Evolutionary conservation across 23 red algal species (phyloP).

Genomic region (Gracilariopsis chorda): DNA sequence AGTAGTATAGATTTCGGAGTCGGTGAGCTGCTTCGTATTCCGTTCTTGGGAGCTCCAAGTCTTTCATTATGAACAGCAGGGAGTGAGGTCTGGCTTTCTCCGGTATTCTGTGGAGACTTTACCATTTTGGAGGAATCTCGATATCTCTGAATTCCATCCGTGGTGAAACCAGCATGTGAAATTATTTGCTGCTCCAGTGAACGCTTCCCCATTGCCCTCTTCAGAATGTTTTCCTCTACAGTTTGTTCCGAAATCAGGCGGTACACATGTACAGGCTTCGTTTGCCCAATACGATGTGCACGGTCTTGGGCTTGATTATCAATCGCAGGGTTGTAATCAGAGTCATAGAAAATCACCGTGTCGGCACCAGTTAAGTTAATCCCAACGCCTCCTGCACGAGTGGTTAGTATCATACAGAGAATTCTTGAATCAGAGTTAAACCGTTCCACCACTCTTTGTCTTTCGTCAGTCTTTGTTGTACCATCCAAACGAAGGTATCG

Average conservation of each 20-base stretch:
- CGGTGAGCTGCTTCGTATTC: not conserved
- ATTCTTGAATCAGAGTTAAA: constrained; percentile 87
- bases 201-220: constrained; percentile 76
- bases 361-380: constrained; percentile 95
- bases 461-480: constrained; percentile 78
- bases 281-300: constrained; percentile 96
- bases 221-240: constrained; percentile 94
- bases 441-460: constrained; percentile 80
- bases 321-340: constrained; percentile 96
- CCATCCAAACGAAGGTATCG: constrained; percentile 93
- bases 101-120: not conserved
- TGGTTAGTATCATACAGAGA: constrained; percentile 91
- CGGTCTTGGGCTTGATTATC: constrained; percentile 98
- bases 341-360: constrained; percentile 95
- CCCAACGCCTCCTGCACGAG: constrained; percentile 86
- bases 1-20: not conserved
- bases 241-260: constrained; percentile 84
- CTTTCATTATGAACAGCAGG: not conserved
- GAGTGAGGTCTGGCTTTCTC: not conserved
- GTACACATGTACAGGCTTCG: constrained; percentile 82
- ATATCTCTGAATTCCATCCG: constrained; percentile 19
- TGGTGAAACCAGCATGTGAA: constrained; percentile 61
- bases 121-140: not conserved
- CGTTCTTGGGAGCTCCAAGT: not conserved
- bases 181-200: constrained; percentile 79